phyloP scores from a whole-genome alignment of 1,139 yeast species.

The Yamadazyma friedrichii region DNA sequence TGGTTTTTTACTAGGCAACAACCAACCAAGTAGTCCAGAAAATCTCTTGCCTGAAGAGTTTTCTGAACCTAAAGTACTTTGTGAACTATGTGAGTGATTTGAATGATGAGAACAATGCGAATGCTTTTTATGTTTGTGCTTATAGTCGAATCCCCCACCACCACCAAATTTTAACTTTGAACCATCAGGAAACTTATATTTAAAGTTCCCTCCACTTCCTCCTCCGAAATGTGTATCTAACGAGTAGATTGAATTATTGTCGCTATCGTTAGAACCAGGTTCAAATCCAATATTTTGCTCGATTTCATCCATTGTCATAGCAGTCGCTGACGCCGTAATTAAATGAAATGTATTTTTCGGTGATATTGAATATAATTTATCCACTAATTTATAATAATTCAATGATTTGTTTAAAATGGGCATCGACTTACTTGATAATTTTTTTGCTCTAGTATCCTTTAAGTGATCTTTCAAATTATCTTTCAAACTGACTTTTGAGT shows the following conservation, averaged over 20 bases:
- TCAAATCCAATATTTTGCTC: neutral
- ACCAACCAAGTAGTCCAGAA: conserved; percentile 10
- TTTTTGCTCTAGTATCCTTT: neutral
- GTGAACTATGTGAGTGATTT: neutral
- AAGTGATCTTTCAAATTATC: neutral
- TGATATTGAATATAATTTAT: conserved; percentile 38
- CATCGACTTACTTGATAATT: neutral
- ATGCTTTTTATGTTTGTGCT: conserved; percentile 10
- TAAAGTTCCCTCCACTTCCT: conserved; percentile 26
- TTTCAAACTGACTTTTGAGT: conserved; percentile 2
- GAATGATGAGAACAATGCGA: neutral
- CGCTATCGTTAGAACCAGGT: too few relatives aligned
- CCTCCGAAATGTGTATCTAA: conserved; percentile 22
- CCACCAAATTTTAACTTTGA: conserved; percentile 25
- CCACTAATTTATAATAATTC: conserved; percentile 30
- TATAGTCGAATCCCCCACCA: conserved; percentile 28
- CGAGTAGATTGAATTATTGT: conserved; percentile 4
- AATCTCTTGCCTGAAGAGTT: conserved; percentile 1
- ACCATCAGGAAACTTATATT: conserved; percentile 24
- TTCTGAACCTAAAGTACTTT: neutral
- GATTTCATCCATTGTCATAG: conserved; percentile 17
- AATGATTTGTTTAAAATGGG: conserved; percentile 14
- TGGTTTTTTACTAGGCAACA: conserved; percentile 10
- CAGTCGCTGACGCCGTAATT: conserved; percentile 32
- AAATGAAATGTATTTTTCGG: conserved; percentile 41